phyloP scores from a whole-genome alignment of 208 protist species.

The Leishmania braziliensis region DNA sequence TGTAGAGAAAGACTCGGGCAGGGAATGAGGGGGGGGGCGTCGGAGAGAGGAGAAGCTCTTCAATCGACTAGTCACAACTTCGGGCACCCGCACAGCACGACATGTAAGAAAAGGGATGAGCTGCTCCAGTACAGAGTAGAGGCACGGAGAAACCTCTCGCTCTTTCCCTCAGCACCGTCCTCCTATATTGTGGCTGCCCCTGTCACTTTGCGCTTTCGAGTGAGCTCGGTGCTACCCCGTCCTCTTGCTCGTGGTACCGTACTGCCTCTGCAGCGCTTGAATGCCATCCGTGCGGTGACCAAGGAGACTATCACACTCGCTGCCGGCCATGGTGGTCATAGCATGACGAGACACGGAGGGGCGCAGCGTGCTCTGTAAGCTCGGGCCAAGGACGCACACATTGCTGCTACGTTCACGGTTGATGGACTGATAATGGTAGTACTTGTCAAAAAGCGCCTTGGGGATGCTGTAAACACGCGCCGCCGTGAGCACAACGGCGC shows the following conservation, averaged over 20 bases:
- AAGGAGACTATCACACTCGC: background rate
- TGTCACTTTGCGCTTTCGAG: background rate
- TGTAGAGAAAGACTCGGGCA: background rate
- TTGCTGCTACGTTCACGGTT: constrained; percentile 24
- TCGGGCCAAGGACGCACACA: constrained; percentile 22
- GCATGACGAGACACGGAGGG: constrained; percentile 9
- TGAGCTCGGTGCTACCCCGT: background rate
- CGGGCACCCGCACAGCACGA: background rate
- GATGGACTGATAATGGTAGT: constrained; percentile 41
- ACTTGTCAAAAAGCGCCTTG: constrained; percentile 57
- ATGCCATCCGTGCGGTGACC: background rate
- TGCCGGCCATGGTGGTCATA: background rate
- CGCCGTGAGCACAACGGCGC: constrained; percentile 64
- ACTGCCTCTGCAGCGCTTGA: background rate
- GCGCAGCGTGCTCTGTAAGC: constrained; percentile 11
- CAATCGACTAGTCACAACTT: background rate
- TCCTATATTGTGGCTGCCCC: background rate
- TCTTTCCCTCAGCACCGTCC: background rate
- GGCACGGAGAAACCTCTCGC: background rate
- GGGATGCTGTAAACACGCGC: constrained; percentile 76
- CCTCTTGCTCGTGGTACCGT: constrained; percentile 2
- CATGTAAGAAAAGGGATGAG: background rate
- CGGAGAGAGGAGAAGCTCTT: background rate
- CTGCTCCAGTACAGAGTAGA: too few species aligned
- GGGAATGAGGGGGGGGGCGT: background rate